A percentile compares a stretch with the other conserved stretches of the same genome.
Conservation (phyloP, 176 grass and related monocot species). For the Dendrocalamus sinicus region DNA sequence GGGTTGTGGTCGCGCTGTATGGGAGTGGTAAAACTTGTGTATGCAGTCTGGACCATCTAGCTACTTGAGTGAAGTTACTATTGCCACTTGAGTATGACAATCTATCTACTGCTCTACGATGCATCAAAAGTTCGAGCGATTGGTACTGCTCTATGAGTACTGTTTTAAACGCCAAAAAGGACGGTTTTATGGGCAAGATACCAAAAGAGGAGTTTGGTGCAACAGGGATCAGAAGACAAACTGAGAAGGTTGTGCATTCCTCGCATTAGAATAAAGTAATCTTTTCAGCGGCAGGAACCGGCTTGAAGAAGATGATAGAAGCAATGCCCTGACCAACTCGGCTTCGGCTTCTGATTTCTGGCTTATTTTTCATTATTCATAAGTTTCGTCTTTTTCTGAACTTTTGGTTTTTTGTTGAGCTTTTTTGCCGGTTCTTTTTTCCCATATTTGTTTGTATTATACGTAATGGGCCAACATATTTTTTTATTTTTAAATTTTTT, state of each 20-base stretch:
- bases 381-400: no score
- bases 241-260: not conserved
- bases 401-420: no score
- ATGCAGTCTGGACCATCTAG: no score
- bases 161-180: not conserved
- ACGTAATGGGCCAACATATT: no score
- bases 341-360: no score
- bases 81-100: not conserved
- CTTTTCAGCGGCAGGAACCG: not conserved
- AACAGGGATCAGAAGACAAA: not conserved
- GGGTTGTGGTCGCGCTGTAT: not conserved
- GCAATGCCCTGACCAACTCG: no score
- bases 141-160: no score
- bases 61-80: not conserved
- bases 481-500: no score
- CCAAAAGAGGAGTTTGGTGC: not conserved
- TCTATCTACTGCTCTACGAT: not conserved
- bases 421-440: no score
- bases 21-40: no score
- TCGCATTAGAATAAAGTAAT: not conserved
- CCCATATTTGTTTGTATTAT: no score
- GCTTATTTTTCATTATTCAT: no score
- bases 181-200: not conserved
- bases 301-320: not conserved
- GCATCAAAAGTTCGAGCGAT: not conserved